A percentile compares a stretch with the other conserved stretches of the same genome.
Conservation (phyloP, 257 asterid species). For the Petrea volubilis region DNA sequence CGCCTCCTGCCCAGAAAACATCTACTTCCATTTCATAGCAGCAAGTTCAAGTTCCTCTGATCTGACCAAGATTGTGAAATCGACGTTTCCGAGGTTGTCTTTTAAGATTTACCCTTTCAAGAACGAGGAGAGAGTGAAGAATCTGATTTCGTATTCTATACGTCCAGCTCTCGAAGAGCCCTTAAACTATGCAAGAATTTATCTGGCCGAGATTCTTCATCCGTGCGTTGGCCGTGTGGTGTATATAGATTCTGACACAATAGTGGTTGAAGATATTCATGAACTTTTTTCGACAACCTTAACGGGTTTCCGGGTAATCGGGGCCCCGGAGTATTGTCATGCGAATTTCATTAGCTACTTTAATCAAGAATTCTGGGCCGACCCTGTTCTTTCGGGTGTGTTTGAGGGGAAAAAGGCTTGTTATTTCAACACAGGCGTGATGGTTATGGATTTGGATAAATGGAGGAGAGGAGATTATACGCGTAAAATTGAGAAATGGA, state of each 20-base stretch:
- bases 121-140: conserved; percentile 28
- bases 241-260: conserved; percentile 61
- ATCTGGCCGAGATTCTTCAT: conserved; percentile 53
- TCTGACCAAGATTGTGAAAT: conserved; percentile 23
- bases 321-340: conserved; percentile 68
- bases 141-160: conserved; percentile 50
- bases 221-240: conserved; percentile 46
- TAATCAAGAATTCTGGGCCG: conserved; percentile 52
- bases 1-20: conserved; percentile 59
- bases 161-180: conserved; percentile 70
- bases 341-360: conserved; percentile 50
- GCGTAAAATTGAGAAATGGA: conserved; percentile 57
- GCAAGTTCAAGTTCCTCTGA: conserved; percentile 17
- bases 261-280: conserved; percentile 52
- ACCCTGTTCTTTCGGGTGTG: conserved; percentile 31
- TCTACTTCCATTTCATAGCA: conserved; percentile 56
- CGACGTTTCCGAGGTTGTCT: conserved; percentile 48
- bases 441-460: conserved; percentile 62
- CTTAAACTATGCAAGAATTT: conserved; percentile 67
- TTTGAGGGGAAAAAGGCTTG: conserved; percentile 56
- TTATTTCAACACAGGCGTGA: conserved; percentile 76
- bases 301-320: conserved; percentile 47
- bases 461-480: conserved; percentile 65
- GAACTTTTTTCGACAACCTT: conserved; percentile 39
- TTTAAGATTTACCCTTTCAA: conserved; percentile 49